These are phyloP conservation scores for Ochromonas danica DNA, from an alignment of 108 stramenopile genomes.

Conservation along the genomic window DNA sequence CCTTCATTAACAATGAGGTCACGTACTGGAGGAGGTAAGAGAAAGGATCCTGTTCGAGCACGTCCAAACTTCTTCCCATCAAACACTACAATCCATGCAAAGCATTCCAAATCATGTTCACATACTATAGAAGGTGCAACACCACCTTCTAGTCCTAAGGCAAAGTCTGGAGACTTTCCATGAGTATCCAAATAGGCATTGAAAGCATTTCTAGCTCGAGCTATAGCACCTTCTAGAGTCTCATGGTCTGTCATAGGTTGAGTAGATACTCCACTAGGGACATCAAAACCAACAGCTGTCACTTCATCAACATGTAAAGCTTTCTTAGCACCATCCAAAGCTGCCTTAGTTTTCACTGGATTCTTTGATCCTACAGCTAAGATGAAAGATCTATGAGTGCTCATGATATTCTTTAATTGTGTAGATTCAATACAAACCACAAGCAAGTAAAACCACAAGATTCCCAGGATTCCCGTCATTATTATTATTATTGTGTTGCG, in stretches of 20 bases:
- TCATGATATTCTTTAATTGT: too few relatives aligned
- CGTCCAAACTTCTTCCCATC: slow-evolving; percentile 46
- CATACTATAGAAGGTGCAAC: slow-evolving; percentile 60
- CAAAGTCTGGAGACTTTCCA: slow-evolving; percentile 55
- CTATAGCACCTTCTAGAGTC: slow-evolving; percentile 72
- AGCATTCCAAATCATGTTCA: slow-evolving; percentile 64
- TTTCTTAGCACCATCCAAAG: slow-evolving; percentile 56
- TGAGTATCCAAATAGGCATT: slow-evolving; percentile 7
- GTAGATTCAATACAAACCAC: too few relatives aligned
- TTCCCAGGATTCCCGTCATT: too few relatives aligned
- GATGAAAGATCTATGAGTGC: too few relatives aligned
- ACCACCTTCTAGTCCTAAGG: slow-evolving; percentile 84
- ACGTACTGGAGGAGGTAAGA: slow-evolving; percentile 67
- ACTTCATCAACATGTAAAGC: slow-evolving; percentile 37
- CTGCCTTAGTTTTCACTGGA: slow-evolving; percentile 77
- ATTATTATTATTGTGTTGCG: too few relatives aligned
- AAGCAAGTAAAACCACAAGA: too few relatives aligned
- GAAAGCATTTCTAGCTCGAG: slow-evolving; percentile 69
- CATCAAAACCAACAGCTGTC: slow-evolving; percentile 9
- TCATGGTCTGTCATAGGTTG: slow-evolving; percentile 85
- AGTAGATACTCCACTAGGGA: slow-evolving; percentile 59
- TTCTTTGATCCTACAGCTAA: slow-evolving; percentile 73
- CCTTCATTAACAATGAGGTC: slow-evolving; percentile 60
- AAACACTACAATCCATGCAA: slow-evolving; percentile 87
- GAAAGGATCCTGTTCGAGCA: slow-evolving; percentile 74